Evolutionary conservation across 192 early-diverging fungal species (phyloP), one percentile per base, ranked within the genome.

Genomic region (Rhizoclosmatium globosum): DNA sequence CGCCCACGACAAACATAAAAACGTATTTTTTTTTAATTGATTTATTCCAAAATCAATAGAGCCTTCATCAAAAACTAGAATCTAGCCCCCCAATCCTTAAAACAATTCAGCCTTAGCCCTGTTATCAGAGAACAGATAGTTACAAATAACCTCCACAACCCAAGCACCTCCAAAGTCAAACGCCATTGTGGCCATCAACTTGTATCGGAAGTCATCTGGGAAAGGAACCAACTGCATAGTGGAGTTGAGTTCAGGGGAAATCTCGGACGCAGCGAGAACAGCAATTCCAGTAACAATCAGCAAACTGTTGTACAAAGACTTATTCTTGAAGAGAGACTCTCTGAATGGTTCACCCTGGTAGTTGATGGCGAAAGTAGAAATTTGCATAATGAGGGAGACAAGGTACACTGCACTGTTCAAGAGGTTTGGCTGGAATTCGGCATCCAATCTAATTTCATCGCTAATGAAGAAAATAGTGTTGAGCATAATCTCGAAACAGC

Each of bases 281-380:
- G 95, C 96, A 71, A 99, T 94, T 62, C 87, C 90, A 64, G 90
- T 92, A 23, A 99, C 98, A 65, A 86, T 87, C 45, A 95, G 66
- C 47, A 99, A 82, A 59, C 94, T 94, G 83, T 95, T 95, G 86
- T 93, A 97, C 68, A 99, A 82, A 4, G 96, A 87, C 83, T 94
- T 96, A 88, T 99, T 99, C 72, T 98, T 93, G 73, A 87, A 87
- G 43, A 99, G 86, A 50, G 92, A 87, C 88, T 99, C 98, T 74
- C 98, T 91, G 91, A 99, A 99, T 39, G 98, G 98, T 75, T 93
- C 90, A 41, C 97, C 79, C 58, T 97, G 95, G 86, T 99, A 99
- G 88, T 99, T 99, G 87, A 99, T 96, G 13, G 97, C 98, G 90
- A 99, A 99, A 0, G 98, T 99, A 15, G 98, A 98, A 11, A 99